Evolutionary conservation across 208 protist genomes (phyloP), one percentile per base, ranked within the genome.

Genomic region (Leishmania tarentolae): DNA sequence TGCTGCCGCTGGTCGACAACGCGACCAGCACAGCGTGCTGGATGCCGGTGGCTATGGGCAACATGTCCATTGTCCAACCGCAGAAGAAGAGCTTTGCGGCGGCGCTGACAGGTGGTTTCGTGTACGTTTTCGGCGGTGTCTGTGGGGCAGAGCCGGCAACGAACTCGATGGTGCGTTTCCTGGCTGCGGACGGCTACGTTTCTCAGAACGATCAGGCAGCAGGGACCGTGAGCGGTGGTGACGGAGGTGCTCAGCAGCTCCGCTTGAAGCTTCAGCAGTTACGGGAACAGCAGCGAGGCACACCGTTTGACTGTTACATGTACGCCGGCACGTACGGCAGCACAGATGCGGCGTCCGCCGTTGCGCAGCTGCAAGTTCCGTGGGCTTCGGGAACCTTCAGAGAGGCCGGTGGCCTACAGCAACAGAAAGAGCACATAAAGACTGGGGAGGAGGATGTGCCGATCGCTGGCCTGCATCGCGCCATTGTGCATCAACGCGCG

Each of bases 111-210:
- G 93, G 92, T 24, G 93, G 93, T 40, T 97, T 97, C 82, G 88
- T 95, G n/a, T 94, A 95, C 81, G 83, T 94, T 24, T 97, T 97
- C 78, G 93, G 93, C 24, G 93, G 93, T 61, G 83, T 93, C 52
- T 86, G 87, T 79, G 90, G 90, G 0, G 82, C 86, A 15, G 93
- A 93, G 79, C 86, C 90, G 44, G 89, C 89, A 69, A 93, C 88
- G 17, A 97, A 95, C 80, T 84, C 87, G 65, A 90, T 93, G 86
- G 83, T 95, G 3, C 91, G 91, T 44, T 94, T 95, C 86, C 88
- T 97, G 65, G 91, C 91, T n/a, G 90, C 91, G 9, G 93, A 97
- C 79, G 91, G 93, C 15, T 94, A 93, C 83, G 85, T 92, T 76
- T 86, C 86, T 1, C 83, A 79, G 53, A 86, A 90, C 75, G 88